phyloP scores from a whole-genome alignment of 306 rosid species.

The Castanea sativa region DNA sequence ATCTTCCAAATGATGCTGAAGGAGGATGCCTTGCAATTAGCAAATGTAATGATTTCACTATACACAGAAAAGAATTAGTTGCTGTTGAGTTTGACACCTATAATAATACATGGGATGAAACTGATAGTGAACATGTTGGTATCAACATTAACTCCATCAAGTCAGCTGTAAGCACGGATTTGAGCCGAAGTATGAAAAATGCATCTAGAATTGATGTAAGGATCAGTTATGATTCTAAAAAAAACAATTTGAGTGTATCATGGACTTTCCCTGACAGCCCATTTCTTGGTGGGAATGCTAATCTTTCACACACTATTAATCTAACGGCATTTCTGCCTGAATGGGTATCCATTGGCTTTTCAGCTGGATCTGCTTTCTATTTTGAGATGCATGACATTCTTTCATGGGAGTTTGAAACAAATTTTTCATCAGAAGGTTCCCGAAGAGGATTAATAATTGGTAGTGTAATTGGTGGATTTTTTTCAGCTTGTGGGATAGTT shows the following conservation, averaged over 20 bases:
- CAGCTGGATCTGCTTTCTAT: neutral
- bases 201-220: neutral
- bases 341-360: slow-evolving; percentile 4
- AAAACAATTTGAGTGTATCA: neutral
- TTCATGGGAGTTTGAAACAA: neutral
- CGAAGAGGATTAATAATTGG: neutral
- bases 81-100: neutral
- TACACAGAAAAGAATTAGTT: neutral
- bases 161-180: neutral
- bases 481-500: neutral
- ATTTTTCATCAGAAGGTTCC: neutral
- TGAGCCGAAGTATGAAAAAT: neutral
- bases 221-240: neutral
- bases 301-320: neutral
- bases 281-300: neutral
- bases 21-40: slow-evolving; percentile 5
- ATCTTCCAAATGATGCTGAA: neutral
- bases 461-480: neutral
- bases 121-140: neutral
- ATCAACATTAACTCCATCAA: neutral
- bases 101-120: neutral
- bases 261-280: neutral
- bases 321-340: neutral
- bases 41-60: neutral
- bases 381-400: neutral